phyloP scores from a whole-genome alignment of 176 grass and related monocot genomes.

The Poa annua region DNA sequence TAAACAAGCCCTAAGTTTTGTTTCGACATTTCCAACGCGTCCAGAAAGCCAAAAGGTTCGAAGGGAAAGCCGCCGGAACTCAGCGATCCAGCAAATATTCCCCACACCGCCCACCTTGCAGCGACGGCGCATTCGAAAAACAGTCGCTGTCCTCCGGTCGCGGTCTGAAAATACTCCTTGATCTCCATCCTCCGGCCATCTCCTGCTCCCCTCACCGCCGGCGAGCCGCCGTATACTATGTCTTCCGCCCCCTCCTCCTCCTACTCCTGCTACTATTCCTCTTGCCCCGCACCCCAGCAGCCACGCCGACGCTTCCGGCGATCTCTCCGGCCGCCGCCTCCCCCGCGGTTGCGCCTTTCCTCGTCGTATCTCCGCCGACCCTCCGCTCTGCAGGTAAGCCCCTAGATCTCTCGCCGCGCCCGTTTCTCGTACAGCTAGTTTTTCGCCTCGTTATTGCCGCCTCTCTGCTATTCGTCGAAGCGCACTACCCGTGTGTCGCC shows the following conservation, averaged over 20 bases:
- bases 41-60: not conserved
- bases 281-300: conserved; percentile 5
- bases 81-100: too few species aligned
- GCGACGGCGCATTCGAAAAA: not conserved
- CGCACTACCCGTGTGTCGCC: not conserved
- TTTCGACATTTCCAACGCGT: not conserved
- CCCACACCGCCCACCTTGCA: not conserved
- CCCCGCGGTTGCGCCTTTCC: not conserved
- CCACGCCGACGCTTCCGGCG: conserved; percentile 26
- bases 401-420: conserved; percentile 28
- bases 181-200: conserved; percentile 8
- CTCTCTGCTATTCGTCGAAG: not conserved
- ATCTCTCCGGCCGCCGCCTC: conserved; percentile 34
- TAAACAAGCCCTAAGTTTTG: too few species aligned
- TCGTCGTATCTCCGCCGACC: conserved; percentile 1
- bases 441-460: conserved; percentile 35
- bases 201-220: not conserved
- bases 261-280: not conserved
- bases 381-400: conserved; percentile 31
- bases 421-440: not conserved
- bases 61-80: not conserved
- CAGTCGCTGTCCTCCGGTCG: not conserved
- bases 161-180: not conserved
- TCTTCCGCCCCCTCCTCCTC: not conserved
- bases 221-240: conserved; percentile 2